phyloP scores from a whole-genome alignment of 139 green algal species.

The Edaphochlamys debaryana region DNA sequence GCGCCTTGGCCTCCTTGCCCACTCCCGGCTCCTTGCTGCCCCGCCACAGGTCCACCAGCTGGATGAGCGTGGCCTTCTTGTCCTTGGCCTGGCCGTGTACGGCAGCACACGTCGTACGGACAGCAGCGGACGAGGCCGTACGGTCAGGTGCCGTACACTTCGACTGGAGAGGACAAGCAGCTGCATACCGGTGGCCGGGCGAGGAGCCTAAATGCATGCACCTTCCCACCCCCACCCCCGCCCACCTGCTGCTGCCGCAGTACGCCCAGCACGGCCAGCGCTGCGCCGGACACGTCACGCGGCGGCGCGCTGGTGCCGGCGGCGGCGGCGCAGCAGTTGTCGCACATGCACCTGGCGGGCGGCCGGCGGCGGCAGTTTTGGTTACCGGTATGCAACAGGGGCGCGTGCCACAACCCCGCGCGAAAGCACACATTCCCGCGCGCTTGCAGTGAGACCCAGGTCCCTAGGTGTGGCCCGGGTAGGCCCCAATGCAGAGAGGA shows the following conservation, averaged over 20 bases:
- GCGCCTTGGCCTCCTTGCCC: conserved; percentile 34
- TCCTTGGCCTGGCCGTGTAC: conserved; percentile 3
- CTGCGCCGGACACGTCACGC: conserved; percentile 10
- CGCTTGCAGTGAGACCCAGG: no score
- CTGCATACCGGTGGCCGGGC: no score
- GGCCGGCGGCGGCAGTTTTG: not conserved
- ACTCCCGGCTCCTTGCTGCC: conserved; percentile 54
- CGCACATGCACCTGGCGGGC: conserved; percentile 65
- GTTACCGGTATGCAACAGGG: no score
- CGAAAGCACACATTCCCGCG: no score
- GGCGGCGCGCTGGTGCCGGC: not conserved
- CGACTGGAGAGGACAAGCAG: no score
- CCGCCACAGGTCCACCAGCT: conserved; percentile 73
- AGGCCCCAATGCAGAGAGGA: no score
- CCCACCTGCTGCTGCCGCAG: conserved; percentile 21
- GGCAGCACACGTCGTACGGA: no score
- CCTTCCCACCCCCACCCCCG: no score
- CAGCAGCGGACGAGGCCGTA: not conserved
- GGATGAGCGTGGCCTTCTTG: conserved; percentile 66
- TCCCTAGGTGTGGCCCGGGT: no score
- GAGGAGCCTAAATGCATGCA: no score
- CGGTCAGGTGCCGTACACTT: no score
- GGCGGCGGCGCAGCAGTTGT: conserved; percentile 47
- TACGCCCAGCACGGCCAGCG: not conserved
- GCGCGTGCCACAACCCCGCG: no score